Percentiles rank a stretch among this genome's conserved stretches.
phyloP scores from a whole-genome alignment of 441 rosid genomes.

The Erodium texanum region DNA sequence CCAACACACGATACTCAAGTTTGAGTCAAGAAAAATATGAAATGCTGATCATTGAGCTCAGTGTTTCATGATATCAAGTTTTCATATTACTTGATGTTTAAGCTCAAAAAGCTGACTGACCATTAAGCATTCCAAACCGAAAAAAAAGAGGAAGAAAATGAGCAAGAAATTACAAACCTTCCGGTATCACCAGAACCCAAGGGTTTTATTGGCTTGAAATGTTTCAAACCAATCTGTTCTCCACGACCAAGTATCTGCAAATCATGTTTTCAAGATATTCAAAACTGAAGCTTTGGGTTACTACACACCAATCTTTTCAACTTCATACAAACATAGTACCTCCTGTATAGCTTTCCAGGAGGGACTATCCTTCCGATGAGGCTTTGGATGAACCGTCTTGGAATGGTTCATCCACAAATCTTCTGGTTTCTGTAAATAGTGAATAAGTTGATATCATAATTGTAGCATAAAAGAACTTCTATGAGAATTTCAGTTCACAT shows the following conservation, averaged over 20 bases:
- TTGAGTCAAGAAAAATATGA: too few species aligned
- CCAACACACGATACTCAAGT: slow-evolving; percentile 1
- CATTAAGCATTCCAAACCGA: background rate
- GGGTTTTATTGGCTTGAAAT: slow-evolving; percentile 83
- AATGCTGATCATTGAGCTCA: background rate
- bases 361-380: slow-evolving; percentile 71
- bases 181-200: slow-evolving; percentile 97
- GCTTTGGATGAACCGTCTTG: slow-evolving; percentile 67
- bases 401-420: slow-evolving; percentile 94
- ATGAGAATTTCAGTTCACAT: background rate
- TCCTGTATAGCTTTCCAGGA: slow-evolving; percentile 75
- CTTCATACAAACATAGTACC: slow-evolving; percentile 28
- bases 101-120: background rate
- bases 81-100: background rate
- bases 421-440: slow-evolving; percentile 67
- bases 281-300: background rate
- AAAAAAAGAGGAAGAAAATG: background rate
- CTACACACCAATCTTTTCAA: background rate
- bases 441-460: slow-evolving; percentile 1
- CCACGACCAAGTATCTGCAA: slow-evolving; percentile 50
- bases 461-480: slow-evolving; percentile 6
- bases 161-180: slow-evolving; percentile 39
- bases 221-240: slow-evolving; percentile 66
- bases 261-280: background rate
- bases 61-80: background rate